Evolutionary conservation across 495 filamentous ascomycete genomes (phyloP), one percentile per base, ranked within the genome.

Genomic region (Aspergillus cristatus): DNA sequence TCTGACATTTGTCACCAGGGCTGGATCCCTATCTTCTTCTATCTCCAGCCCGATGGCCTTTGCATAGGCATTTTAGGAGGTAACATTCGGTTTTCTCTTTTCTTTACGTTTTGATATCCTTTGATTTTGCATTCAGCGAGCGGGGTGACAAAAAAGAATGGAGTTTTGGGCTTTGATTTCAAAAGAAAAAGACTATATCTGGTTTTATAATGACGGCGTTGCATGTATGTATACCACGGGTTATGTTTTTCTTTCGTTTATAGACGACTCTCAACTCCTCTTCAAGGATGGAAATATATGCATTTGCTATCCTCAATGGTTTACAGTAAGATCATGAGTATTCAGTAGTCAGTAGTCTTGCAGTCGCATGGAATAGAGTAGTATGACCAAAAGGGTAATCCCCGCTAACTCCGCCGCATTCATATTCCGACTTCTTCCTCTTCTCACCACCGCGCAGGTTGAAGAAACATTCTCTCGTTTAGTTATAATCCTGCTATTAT

Each of bases 21-120:
- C 60, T 65, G 61, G 60, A 62, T 56, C 58, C 57, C 50, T 55
- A 46, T 51, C 42, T 55, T 45, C 38, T 45, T 45, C 49, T 41
- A 37, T 42, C 49, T 52, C 47, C 46, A 47, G 46, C 49, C 56
- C 37, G 48, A 41, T 42, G 36, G 25, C 44, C 30, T 41, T 37
- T 46, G 40, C 40, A 44, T 41, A 53, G 49, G 53, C 47, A 54
- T 57, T 36, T 48, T 47, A 45, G 57, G 50, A 38, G 47, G 59
- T 50, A 53, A 48, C 45, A 41, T 40, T 34, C 15, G 3, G 38
- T 53, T 40, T 41, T 40, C 47, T n/a, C n/a, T n/a, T n/a, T n/a
- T n/a, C n/a, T n/a, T n/a, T n/a, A n/a, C n/a, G n/a, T n/a, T 48
- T 44, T 47, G 20, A 28, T 48, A 33, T 49, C 25, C 31, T 37